Conservation (phyloP, 2,329 filamentous ascomycete species). For the Paramyrothecium roridum region DNA sequence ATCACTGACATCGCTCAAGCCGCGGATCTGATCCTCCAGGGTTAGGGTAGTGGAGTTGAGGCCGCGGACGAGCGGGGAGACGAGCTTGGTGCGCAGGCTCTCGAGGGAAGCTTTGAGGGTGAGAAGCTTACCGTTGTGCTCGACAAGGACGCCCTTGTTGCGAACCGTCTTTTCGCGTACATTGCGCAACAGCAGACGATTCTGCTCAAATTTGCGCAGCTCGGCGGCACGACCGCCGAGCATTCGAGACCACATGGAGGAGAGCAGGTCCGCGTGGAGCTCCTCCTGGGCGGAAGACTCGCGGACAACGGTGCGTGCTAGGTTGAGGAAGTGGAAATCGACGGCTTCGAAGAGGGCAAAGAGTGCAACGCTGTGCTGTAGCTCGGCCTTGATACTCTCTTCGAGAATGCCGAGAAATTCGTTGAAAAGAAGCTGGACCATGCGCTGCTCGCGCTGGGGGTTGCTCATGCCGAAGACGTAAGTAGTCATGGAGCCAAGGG, state of each 20-base stretch:
- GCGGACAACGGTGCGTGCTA: constrained; percentile 80
- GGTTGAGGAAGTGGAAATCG: constrained; percentile 84
- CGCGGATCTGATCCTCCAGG: constrained; percentile 81
- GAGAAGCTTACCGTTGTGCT: constrained; percentile 81
- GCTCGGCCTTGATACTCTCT: constrained; percentile 81
- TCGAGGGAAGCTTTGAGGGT: constrained; percentile 85
- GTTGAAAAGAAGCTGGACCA: constrained; percentile 78
- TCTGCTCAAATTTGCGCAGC: constrained; percentile 89
- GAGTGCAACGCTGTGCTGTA: constrained; percentile 74
- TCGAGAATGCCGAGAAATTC: constrained; percentile 86
- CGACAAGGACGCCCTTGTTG: constrained; percentile 83
- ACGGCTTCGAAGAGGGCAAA: constrained; percentile 91
- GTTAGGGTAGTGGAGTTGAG: constrained; percentile 66
- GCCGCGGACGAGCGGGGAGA: constrained; percentile 76
- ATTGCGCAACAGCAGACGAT: constrained; percentile 73
- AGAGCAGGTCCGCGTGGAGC: constrained; percentile 75
- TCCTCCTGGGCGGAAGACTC: constrained; percentile 80
- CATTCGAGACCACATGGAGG: constrained; percentile 80
- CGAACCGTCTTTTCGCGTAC: constrained; percentile 79
- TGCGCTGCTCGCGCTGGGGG: constrained; percentile 74
- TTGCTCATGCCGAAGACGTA: constrained; percentile 76
- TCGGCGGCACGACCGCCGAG: constrained; percentile 72
- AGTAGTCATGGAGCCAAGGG: constrained; percentile 65
- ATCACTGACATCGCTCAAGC: constrained; percentile 74
- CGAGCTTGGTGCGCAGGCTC: constrained; percentile 75